Evolutionary conservation across 257 asterid genomes (phyloP).

Genomic region (Cynanchum wilfordii): DNA sequence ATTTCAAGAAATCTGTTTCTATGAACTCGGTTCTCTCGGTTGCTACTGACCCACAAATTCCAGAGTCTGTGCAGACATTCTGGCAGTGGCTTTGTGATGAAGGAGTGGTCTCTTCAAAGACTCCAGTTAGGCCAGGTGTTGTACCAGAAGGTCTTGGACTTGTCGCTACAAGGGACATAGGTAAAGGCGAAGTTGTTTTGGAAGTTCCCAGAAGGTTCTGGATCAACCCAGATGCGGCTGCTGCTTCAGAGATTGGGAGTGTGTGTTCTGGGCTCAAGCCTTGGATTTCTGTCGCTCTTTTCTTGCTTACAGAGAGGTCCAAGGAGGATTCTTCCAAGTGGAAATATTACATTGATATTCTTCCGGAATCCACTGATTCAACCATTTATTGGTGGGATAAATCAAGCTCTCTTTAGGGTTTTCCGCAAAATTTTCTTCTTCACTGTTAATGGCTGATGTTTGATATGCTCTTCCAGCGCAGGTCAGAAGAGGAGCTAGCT

Average conservation of each 20-base stretch:
- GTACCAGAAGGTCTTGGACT: constrained; percentile 91
- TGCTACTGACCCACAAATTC: constrained; percentile 49
- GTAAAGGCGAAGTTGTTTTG: constrained; percentile 69
- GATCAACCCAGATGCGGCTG: constrained; percentile 74
- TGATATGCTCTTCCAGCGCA: constrained; percentile 70
- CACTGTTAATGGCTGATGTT: constrained; percentile 29
- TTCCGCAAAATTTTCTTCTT: neutral
- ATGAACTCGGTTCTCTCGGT: constrained; percentile 35
- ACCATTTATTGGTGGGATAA: constrained; percentile 84
- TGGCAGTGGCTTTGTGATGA: constrained; percentile 93
- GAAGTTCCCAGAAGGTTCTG: constrained; percentile 83
- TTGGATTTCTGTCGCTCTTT: constrained; percentile 76
- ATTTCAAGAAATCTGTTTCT: constrained; percentile 32
- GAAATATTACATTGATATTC: constrained; percentile 62
- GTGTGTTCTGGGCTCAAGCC: constrained; percentile 80
- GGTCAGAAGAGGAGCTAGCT: constrained; percentile 99
- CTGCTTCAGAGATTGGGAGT: constrained; percentile 64
- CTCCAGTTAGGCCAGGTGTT: constrained; percentile 76
- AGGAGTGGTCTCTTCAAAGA: constrained; percentile 67
- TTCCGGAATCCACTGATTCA: constrained; percentile 70
- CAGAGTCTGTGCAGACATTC: constrained; percentile 52
- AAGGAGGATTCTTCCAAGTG: constrained; percentile 80
- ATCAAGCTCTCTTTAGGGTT: neutral
- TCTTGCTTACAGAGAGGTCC: constrained; percentile 62
- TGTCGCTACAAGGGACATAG: constrained; percentile 64